Base-by-base conservation (phyloP, 768 basidiomycete species). In the Pulveroboletus sp. region DNA sequence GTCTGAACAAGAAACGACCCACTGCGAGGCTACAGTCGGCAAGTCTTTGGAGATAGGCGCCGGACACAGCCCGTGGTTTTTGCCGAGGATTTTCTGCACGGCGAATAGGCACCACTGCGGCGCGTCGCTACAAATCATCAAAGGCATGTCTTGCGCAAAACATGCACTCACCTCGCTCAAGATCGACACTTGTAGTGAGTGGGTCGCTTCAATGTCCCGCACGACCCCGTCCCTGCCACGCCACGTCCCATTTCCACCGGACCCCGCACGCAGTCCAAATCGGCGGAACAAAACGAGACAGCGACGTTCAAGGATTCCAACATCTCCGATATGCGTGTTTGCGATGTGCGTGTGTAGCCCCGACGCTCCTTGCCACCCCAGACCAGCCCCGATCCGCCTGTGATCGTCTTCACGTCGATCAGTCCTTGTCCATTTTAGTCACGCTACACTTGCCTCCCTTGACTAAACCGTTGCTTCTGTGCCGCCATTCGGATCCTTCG, bases 291-390 rank as follows among this genome's bases (percentile, higher is more conserved):
- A 72, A n/a, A 95, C 83, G 0, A 94, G 94, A 65, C 95, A 97
- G 37, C 94, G 82, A 40, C 94, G 80, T 63, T 97, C 94, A 29
- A 97, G 77, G 59, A 95, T 87, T 63, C 97, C 94, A 31, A 94
- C 85, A 58, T 97, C 94, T 19, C 91, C 91, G 36, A 94, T 94
- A 10, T 90, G 82, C 10, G 91, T 93, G 66, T 93, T 94, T 0
- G 94, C 94, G 58, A 93, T 93, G 61, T 94, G 90, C 2, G 91
- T 93, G 65, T 95, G 94, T 2, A 95, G 89, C 7, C 94, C 94
- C 23, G 89, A 90, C 14, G 91, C 92, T 4, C 94, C 94, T 59
- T 94, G 83, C 94, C 93, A 95, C 11, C 68, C 66, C 2, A 88
- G 84, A 1, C 94, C 94, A 0, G 94, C 93, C 94, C 94, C 5